These are phyloP conservation scores for Eruca vesicaria DNA, from an alignment of 441 rosid genomes.

Conservation along the genomic window DNA sequence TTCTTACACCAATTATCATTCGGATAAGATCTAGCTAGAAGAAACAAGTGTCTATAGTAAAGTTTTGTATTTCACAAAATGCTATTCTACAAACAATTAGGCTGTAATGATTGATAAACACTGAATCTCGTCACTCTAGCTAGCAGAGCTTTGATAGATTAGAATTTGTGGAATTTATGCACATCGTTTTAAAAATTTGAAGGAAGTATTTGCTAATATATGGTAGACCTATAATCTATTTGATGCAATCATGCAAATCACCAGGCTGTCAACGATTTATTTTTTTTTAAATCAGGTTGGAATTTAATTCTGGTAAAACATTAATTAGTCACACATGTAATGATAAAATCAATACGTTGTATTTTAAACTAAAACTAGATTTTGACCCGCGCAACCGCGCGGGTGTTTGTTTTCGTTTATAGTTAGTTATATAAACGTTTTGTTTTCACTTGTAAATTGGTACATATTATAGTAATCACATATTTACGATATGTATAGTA, in stretches of 20 bases:
- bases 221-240: not conserved
- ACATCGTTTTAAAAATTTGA: not conserved
- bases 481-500: too few species aligned
- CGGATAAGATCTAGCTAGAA: slow-evolving; percentile 16
- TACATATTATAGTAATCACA: too few species aligned
- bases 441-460: too few species aligned
- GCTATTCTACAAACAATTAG: not conserved
- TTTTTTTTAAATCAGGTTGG: not conserved
- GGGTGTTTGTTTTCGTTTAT: too few species aligned
- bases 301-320: not conserved
- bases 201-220: not conserved
- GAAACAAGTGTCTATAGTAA: not conserved
- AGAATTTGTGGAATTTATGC: not conserved
- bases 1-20: slow-evolving; percentile 26
- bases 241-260: not conserved
- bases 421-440: too few species aligned
- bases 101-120: not conserved
- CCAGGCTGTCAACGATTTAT: not conserved
- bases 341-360: not conserved
- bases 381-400: too few species aligned
- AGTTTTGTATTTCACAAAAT: not conserved
- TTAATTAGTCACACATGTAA: not conserved
- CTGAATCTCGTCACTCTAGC: not conserved
- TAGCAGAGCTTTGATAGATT: not conserved
- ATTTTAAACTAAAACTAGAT: too few species aligned